Conservation (phyloP, 23 red algal genomes). For the Gracilaria vermiculophylla region DNA sequence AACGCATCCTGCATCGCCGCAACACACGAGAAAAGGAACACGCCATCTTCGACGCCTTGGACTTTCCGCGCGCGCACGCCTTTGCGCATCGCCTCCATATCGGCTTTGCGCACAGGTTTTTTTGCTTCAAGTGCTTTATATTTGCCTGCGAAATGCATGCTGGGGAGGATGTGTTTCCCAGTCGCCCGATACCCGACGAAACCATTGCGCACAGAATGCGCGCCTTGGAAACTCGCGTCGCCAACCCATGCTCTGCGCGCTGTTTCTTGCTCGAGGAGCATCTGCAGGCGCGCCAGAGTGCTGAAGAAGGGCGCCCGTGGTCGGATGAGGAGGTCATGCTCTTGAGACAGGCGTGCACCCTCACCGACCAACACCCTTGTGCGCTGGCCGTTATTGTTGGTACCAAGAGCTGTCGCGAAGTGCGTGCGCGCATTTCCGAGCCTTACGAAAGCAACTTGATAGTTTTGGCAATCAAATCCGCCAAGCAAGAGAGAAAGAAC, state of each 20-base stretch:
- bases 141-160: conserved; percentile 46
- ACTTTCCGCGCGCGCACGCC: not conserved
- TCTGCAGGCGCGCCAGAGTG: not conserved
- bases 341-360: not conserved
- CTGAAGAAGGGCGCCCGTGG: conserved; percentile 25
- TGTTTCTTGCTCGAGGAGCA: conserved; percentile 36
- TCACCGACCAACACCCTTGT: conserved; percentile 44
- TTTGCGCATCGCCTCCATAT: not conserved
- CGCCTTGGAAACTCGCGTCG: not conserved
- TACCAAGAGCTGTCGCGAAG: conserved; percentile 46
- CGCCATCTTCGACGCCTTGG: not conserved
- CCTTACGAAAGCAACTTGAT: conserved; percentile 1
- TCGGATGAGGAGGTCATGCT: conserved; percentile 39
- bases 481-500: conserved; percentile 27
- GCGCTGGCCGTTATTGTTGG: conserved; percentile 38
- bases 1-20: not conserved
- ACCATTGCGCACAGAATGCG: not conserved
- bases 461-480: not conserved
- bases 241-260: conserved; percentile 5
- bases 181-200: conserved; percentile 46
- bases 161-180: conserved; percentile 30
- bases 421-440: conserved; percentile 21
- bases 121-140: conserved; percentile 55
- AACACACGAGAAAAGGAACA: not conserved
- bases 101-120: not conserved